Percentiles rank a stretch among this genome's conserved stretches.
These are phyloP conservation scores for Moniliella sp. DNA, from an alignment of 1,284 basidiomycete species.

Conservation along the genomic window DNA sequence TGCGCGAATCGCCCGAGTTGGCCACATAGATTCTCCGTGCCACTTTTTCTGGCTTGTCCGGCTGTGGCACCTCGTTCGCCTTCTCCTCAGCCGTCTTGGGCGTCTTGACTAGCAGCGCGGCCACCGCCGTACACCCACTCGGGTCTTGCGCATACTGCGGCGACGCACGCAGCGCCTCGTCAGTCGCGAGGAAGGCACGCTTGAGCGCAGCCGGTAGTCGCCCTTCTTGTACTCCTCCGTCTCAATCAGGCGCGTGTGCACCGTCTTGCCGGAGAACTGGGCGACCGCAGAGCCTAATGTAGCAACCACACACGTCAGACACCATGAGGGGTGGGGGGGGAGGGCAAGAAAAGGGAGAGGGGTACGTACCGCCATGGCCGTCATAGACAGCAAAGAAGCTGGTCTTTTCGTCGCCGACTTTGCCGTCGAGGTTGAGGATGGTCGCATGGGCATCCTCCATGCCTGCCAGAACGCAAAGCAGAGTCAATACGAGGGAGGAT, in stretches of 20 bases:
- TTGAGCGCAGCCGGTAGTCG: slow-evolving; percentile 61
- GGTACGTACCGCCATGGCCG: slow-evolving; percentile 93
- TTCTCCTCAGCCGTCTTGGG: slow-evolving; percentile 3
- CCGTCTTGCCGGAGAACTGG: slow-evolving; percentile 66
- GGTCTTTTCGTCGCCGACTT: slow-evolving; percentile 17
- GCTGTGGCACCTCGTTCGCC: not conserved
- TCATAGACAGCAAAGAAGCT: slow-evolving; percentile 88
- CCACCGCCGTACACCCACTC: slow-evolving; percentile 88
- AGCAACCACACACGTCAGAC: no score
- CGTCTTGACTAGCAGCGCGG: slow-evolving; percentile 39
- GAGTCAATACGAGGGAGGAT: no score
- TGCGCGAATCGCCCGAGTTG: slow-evolving; percentile 88
- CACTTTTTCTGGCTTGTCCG: no score
- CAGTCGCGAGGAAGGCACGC: slow-evolving; percentile 71
- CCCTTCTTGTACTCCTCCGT: slow-evolving; percentile 52
- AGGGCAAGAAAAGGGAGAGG: no score
- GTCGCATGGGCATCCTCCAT: slow-evolving; percentile 97
- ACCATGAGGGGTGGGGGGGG: no score
- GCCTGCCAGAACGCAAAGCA: no score
- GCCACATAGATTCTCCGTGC: slow-evolving; percentile 38
- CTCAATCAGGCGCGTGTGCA: slow-evolving; percentile 56
- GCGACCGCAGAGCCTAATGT: slow-evolving; percentile 70
- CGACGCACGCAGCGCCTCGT: slow-evolving; percentile 77
- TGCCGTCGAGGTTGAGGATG: slow-evolving; percentile 39
- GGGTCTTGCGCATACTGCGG: slow-evolving; percentile 68